phyloP scores from a whole-genome alignment of 2,329 filamentous ascomycete genomes.

The Trichoderma gracile region DNA sequence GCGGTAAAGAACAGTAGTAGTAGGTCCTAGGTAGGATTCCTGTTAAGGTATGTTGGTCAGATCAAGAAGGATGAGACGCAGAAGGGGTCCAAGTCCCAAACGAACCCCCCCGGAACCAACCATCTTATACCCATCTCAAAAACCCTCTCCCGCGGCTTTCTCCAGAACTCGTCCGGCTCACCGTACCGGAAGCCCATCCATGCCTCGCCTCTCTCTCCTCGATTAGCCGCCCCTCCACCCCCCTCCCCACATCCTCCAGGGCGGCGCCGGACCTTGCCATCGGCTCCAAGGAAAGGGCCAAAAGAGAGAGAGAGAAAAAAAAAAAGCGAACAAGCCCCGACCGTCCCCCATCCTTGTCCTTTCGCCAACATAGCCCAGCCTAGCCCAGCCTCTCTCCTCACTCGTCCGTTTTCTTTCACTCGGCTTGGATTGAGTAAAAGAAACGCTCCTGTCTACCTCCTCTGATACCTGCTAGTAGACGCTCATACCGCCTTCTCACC shows the following conservation, averaged over 20 bases:
- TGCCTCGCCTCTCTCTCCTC: constrained; percentile 7
- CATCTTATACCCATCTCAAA: constrained; percentile 4
- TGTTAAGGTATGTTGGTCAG: no score
- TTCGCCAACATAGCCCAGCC: not conserved
- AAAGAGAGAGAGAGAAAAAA: no score
- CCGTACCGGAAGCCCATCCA: not conserved
- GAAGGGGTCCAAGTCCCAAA: no score
- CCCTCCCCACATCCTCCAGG: constrained; percentile 3
- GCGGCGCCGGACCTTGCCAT: constrained; percentile 7
- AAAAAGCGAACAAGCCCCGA: not conserved
- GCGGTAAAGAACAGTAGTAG: no score
- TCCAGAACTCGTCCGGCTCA: not conserved
- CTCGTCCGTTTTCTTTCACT: not conserved
- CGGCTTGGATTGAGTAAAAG: constrained; percentile 2
- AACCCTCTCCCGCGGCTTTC: no score
- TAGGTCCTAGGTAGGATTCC: no score
- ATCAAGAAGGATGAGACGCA: not conserved
- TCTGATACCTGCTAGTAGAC: no score
- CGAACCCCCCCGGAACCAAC: not conserved
- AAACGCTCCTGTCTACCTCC: no score
- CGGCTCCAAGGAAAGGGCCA: constrained; percentile 2
- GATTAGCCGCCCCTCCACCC: constrained; percentile 10
- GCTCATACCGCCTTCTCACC: constrained; percentile 22
- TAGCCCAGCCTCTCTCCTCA: not conserved
- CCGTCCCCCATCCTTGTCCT: not conserved